Evolutionary conservation across 805 yeast genomes (phyloP).

Genomic region (Jamesozyma gamospora): DNA sequence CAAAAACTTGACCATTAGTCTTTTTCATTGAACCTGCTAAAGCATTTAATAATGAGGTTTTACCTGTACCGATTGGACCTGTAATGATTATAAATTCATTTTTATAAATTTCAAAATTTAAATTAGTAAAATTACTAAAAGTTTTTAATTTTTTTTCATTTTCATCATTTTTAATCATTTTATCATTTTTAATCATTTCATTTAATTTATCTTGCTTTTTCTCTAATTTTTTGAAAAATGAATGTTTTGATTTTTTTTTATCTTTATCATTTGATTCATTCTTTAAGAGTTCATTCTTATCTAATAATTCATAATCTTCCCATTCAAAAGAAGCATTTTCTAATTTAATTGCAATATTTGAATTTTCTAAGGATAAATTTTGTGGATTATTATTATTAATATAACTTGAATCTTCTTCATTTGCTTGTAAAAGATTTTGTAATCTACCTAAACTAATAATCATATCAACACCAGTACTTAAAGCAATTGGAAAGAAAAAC

Average conservation of each 20-base stretch:
- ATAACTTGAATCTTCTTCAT: conserved; percentile 21
- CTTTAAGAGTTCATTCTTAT: conserved; percentile 23
- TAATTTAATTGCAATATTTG: conserved; percentile 39
- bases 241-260: conserved; percentile 5
- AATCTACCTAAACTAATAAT: conserved; percentile 50
- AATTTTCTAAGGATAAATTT: conserved; percentile 14
- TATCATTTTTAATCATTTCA: conserved; percentile 4
- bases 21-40: conserved; percentile 62
- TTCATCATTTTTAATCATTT: no score
- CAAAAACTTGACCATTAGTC: conserved; percentile 39
- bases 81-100: conserved; percentile 54
- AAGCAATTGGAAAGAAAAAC: conserved; percentile 59
- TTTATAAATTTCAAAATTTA: conserved; percentile 44
- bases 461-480: conserved; percentile 62
- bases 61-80: conserved; percentile 78
- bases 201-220: no score
- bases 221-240: background rate
- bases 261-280: conserved; percentile 13
- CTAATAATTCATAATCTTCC: conserved; percentile 41
- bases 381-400: background rate
- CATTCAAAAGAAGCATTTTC: conserved; percentile 53
- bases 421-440: conserved; percentile 41
- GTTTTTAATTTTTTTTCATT: conserved; percentile 4
- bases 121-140: conserved; percentile 35
- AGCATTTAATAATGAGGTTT: conserved; percentile 61